Evolutionary conservation across 805 yeast genomes (phyloP), one percentile per base, ranked within the genome.

Genomic region (Sugiyamaella americana): DNA sequence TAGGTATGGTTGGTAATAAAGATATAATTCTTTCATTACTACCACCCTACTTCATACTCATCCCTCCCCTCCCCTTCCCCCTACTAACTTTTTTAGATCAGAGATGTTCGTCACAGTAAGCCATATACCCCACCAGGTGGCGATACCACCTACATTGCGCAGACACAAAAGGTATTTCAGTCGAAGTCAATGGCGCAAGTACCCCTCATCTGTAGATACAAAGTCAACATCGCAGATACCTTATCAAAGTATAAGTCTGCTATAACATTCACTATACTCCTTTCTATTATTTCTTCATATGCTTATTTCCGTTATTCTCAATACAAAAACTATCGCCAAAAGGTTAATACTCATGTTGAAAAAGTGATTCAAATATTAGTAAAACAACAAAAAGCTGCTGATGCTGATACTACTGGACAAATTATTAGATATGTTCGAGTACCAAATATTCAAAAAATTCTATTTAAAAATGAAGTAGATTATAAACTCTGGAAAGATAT

Each of bases 401-500:
- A 51, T 19, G 18, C 24, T 4, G 57, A 54, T 40, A 38, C 37
- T 20, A 36, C 47, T 6, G 58, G 58, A 2, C 37, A 34, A 24
- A 55, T 54, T 4, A 49, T 44, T 4, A 48, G 56, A 20, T 49
- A 48, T 24, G 38, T 56, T 4, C 50, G 52, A 6, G 47, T 47
- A 18, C 43, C 49, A 6, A 51, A 40, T 13, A 46, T 57, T 17
- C 41, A 54, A 21, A 52, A 48, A 34, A 32, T 38, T 24, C 34
- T 52, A 5, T 42, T 55, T 5, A 30, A 40, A 5, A 48, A 51
- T 6, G 40, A 34, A n/a, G 40, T 41, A 23, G 44, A 34, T 2
- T 30, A 40, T 2, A 22, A 23, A 35, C 21, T 48, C 21, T 86
- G 96, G 95, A 71, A 69, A 13, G 59, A 62, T 20, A 80, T 87